A percentile compares a stretch with the other conserved stretches of the same genome.
phyloP scores from a whole-genome alignment of 768 basidiomycete species.

The Amanita polypyramis region DNA sequence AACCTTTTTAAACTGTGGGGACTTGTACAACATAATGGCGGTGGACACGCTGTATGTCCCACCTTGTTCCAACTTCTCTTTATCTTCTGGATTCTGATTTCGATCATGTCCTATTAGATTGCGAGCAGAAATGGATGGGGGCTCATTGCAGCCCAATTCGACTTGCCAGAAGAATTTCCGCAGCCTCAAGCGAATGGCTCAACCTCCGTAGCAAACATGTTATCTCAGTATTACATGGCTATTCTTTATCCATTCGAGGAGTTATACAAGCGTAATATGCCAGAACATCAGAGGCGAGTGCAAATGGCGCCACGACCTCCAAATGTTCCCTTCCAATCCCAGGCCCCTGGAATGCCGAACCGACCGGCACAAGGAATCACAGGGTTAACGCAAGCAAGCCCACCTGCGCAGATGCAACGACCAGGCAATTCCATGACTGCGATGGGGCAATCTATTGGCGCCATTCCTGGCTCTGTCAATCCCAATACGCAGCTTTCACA shows the following conservation, averaged over 20 bases:
- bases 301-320: constrained; percentile 31
- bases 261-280: constrained; percentile 48
- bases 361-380: constrained; percentile 15
- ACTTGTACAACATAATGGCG: constrained; percentile 49
- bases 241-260: constrained; percentile 70
- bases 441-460: constrained; percentile 11
- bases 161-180: constrained; percentile 48
- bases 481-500: constrained; percentile 14
- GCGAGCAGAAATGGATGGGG: constrained; percentile 46
- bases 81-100: constrained; percentile 12
- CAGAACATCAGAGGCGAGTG: constrained; percentile 48
- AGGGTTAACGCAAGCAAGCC: constrained; percentile 4
- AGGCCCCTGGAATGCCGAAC: constrained; percentile 14
- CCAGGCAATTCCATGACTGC: constrained; percentile 15
- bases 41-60: constrained; percentile 44
- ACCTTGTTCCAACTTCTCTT: constrained; percentile 4
- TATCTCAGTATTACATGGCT: constrained; percentile 50
- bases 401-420: constrained; percentile 19
- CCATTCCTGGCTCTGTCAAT: constrained; percentile 10
- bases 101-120: constrained; percentile 25
- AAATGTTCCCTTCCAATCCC: constrained; percentile 19
- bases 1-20: constrained; percentile 71
- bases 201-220: constrained; percentile 35
- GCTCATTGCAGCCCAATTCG: constrained; percentile 41
- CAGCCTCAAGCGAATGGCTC: constrained; percentile 34